These are phyloP conservation scores for Myxozyma geophila DNA, from an alignment of 805 yeast genomes.

Conservation along the genomic window DNA sequence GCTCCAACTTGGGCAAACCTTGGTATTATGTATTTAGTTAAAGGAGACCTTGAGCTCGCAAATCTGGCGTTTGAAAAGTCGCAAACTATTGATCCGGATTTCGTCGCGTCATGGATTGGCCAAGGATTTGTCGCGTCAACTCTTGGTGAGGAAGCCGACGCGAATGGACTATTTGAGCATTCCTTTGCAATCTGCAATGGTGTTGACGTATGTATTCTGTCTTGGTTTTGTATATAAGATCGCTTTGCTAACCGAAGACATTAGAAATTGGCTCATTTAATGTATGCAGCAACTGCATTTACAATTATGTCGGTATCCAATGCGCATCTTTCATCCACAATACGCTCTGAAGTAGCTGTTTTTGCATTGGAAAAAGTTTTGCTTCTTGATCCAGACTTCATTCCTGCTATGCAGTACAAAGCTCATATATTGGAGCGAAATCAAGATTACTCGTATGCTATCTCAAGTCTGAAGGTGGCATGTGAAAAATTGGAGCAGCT, in stretches of 20 bases:
- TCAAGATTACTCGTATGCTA: slow-evolving; percentile 62
- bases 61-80: slow-evolving; percentile 71
- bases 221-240: neutral
- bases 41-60: slow-evolving; percentile 74
- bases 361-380: slow-evolving; percentile 53
- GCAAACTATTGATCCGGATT: slow-evolving; percentile 80
- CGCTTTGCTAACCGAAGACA: neutral
- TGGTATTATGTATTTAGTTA: slow-evolving; percentile 72
- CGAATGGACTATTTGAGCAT: slow-evolving; percentile 70
- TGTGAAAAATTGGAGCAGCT: slow-evolving; percentile 56
- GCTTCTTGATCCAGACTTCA: slow-evolving; percentile 49
- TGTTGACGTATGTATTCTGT: slow-evolving; percentile 46
- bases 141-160: slow-evolving; percentile 49
- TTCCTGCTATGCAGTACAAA: slow-evolving; percentile 40
- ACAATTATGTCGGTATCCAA: slow-evolving; percentile 36
- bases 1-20: slow-evolving; percentile 78
- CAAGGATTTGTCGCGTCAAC: slow-evolving; percentile 61
- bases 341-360: slow-evolving; percentile 11
- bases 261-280: slow-evolving; percentile 63
- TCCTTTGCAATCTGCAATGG: slow-evolving; percentile 81
- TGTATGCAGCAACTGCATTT: slow-evolving; percentile 67
- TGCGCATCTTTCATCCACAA: slow-evolving; percentile 34
- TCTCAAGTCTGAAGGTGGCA: slow-evolving; percentile 53
- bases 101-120: slow-evolving; percentile 81
- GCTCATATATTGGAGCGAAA: slow-evolving; percentile 63